Base-by-base conservation (phyloP, 2,329 filamentous ascomycete genomes). In the Colletotrichum magnum region DNA sequence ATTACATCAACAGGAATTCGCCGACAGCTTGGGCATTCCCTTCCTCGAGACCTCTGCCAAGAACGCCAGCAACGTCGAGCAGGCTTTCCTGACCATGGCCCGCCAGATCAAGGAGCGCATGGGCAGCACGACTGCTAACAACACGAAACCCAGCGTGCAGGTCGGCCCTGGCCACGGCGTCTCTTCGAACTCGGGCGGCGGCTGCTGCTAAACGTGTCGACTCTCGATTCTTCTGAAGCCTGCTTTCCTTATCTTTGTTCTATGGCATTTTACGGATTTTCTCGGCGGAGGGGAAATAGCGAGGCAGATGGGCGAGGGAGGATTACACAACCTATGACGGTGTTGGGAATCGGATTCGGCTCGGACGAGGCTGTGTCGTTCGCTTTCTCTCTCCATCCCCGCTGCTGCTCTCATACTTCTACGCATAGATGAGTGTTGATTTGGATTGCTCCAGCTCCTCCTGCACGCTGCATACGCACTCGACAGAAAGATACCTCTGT, bases 21-120 rank as follows among this genome's bases (percentile, higher is more conserved):
- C 96, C 79, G 96, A 99, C 88, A 97, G 94, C 87, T 90, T 99
- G 75, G 95, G 95, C 78, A 99, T 99, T 76, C 96, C 96, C 56
- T 99, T 99, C 92, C 93, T 99, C 81, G 96, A 99, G 90, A 99
- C 96, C 18, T 99, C 96, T 50, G 96, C 96, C 80, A 99, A 99
- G 93, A 98, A 97, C 85, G 95, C 96, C 75, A 97, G 93, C 86
- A 99, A 99, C 83, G 96, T 99, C 82, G 96, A 99, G 87, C 96
- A 99, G 86, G 95, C 96, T 79, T 99, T 99, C 92, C 86, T 99
- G 86, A 99, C 96, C 82, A 99, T 99, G 96, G 96, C 96, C 77
- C 93, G 96, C 83, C 96, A 99, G 85, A 99, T 99, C 87, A 99
- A 99, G 90, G 95, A 98, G 88, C 93, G 96, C 79, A 99, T 99